Base-by-base conservation (phyloP, 352 stramenopile genomes). In the Peronospora belbahrii region DNA sequence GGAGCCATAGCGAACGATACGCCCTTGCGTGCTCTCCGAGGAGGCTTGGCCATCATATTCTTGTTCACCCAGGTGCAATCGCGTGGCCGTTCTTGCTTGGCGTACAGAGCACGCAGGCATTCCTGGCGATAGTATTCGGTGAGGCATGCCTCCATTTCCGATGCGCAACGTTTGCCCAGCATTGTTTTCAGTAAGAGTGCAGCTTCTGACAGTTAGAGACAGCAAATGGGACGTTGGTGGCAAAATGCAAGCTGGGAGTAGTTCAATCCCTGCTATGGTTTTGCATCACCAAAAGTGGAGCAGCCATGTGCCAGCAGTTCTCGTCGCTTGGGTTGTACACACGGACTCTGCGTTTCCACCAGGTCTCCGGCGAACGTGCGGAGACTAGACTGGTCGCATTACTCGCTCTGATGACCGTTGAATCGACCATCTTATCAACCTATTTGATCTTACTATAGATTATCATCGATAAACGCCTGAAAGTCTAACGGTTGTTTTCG, bases 101-200 rank as follows among this genome's bases (percentile, higher is more conserved):
- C 70, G 65, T 89, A 87, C 45, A 89, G 64, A 34, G 78, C 64
- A 41, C 74, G 74, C 35, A 89, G 68, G 39, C 78, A 89, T 54
- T 87, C 78, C 42, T 85, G 74, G 48, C 78, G 74, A 62, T 89
- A 89, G 65, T 81, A 89, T 62, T 89, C 78, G 24, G 78, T 89
- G 42, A 89, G 55, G 59, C 67, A 74, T 32, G 70, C 70, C 62
- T 88, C 77, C 58, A 83, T 83, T 48, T 89, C 65, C 28, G 65
- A 67, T 33, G 70, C 67, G 65, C 59, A 74, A 60, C 78, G 74
- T 60, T 89, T 89, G 68, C 74, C 72, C 19, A 87, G 53, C 67
- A 84, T 77, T n/a, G 13, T 47, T 52, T 54, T 27, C 3, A 6
- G 31, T 41, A 31, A 49, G 13, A n/a, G 17, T 47, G 54, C 23